Base-by-base conservation (phyloP, 2,329 filamentous ascomycete species). In the Beauveria medogensis region DNA sequence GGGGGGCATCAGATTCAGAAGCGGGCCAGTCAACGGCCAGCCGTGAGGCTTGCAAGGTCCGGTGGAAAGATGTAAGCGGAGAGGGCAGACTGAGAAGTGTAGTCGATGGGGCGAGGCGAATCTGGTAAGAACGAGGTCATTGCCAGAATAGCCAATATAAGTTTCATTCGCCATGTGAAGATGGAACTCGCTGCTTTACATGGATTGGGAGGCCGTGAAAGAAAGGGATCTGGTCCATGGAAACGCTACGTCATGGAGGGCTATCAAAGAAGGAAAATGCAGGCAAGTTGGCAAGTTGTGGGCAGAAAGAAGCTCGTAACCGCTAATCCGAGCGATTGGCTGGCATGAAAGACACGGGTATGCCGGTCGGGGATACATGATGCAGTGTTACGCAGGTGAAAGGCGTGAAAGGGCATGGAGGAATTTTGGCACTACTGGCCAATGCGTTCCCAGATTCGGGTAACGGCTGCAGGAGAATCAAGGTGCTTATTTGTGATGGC, bases 391-490 rank as follows among this genome's bases (percentile, higher is more conserved):
- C 47, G 37, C 8, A 37, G 37, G 18, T 20, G 47, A 30, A 30
- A 30, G 26, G 26, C 26, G 24, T 24, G 4, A 51, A 40, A 26
- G 47, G 46, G 16, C 18, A 43, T 22, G 34, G 16, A 14, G 48
- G 26, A 18, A 18, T 2, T 34, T 34, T 34, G 30, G 30, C 30
- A 12, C 30, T 34, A 10, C 30, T 34, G 30, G 18, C 26, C 41
- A 56, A 26, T n/a, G 30, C 8, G 47, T 28, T 44, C 14, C 48
- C 56, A 59, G 47, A 52, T 46, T 53, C 56, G 56, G 56, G 52
- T 53, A 46, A 59, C 40, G 40, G 56, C 55, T 43, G 56, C 24
- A 26, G 52, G 24, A 52, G 44, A 50, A 34, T 52, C 44, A 51
- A 44, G 56, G 28, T 24, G 24, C 18, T 46, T 30, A 22, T n/a